These are phyloP conservation scores for Suhomyces coccinellae DNA, from an alignment of 1,139 yeast genomes.

Conservation along the genomic window DNA sequence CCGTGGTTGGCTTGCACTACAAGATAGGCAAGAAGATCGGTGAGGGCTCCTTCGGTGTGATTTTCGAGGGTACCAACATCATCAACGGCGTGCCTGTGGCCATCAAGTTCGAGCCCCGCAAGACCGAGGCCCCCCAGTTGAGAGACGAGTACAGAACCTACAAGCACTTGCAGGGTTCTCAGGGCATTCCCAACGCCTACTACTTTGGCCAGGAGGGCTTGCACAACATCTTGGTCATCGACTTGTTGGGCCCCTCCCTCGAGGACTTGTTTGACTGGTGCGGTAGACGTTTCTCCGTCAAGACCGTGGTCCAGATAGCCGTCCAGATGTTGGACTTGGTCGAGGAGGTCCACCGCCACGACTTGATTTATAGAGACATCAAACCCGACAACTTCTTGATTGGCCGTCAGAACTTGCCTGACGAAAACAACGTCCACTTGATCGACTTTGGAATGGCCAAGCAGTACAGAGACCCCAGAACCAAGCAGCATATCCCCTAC, in stretches of 20 bases:
- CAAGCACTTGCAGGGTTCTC: slow-evolving; percentile 74
- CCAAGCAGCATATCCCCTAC: slow-evolving; percentile 94
- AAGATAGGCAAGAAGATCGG: slow-evolving; percentile 97
- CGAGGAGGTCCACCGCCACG: slow-evolving; percentile 85
- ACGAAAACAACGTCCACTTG: slow-evolving; percentile 57
- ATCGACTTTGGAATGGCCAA: slow-evolving; percentile 98
- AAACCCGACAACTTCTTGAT: slow-evolving; percentile 94
- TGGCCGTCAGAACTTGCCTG: slow-evolving; percentile 63
- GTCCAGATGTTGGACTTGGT: slow-evolving; percentile 89
- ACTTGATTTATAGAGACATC: slow-evolving; percentile 89
- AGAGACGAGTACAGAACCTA: slow-evolving; percentile 95
- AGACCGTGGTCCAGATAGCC: slow-evolving; percentile 88
- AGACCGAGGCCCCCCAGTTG: slow-evolving; percentile 96
- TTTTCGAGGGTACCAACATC: slow-evolving; percentile 90
- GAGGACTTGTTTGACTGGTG: slow-evolving; percentile 99
- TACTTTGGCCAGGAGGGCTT: slow-evolving; percentile 98
- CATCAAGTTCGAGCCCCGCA: slow-evolving; percentile 80
- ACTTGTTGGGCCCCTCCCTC: slow-evolving; percentile 89
- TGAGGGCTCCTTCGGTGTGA: slow-evolving; percentile 97
- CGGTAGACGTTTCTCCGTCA: slow-evolving; percentile 82
- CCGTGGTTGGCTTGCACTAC: slow-evolving; percentile 69
- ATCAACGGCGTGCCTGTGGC: slow-evolving; percentile 78
- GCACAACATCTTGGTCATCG: slow-evolving; percentile 90
- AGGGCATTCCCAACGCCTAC: slow-evolving; percentile 92
- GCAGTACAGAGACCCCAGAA: slow-evolving; percentile 92